A percentile compares a stretch with the other conserved stretches of the same genome.
Conservation (phyloP, 495 filamentous ascomycete genomes). For the Hypoxylon fuscum region DNA sequence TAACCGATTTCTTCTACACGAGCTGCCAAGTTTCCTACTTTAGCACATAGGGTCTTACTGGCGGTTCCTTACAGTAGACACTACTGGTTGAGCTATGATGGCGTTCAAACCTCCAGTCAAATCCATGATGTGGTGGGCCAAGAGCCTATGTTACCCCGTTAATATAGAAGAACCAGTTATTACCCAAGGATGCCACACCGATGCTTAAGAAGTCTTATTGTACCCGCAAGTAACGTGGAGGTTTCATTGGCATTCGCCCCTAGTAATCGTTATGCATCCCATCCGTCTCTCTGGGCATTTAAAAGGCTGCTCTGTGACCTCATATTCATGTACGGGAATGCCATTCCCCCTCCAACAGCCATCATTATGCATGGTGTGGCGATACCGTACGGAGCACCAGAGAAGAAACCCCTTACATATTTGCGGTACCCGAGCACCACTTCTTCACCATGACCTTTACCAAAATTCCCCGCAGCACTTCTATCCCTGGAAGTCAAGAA, state of each 20-base stretch:
- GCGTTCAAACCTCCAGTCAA: slow-evolving; percentile 10
- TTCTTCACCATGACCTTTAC: slow-evolving; percentile 37
- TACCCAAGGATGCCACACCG: slow-evolving; percentile 3
- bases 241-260: slow-evolving; percentile 5
- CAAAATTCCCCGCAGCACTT: slow-evolving; percentile 28
- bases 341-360: slow-evolving; percentile 10
- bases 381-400: slow-evolving; percentile 11
- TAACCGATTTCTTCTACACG: slow-evolving; percentile 17
- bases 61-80: slow-evolving; percentile 7
- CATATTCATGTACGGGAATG: slow-evolving; percentile 32
- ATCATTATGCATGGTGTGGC: slow-evolving; percentile 27
- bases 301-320: slow-evolving; percentile 34
- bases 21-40: slow-evolving; percentile 30
- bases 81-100: slow-evolving; percentile 30
- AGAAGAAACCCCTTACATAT: slow-evolving; percentile 6
- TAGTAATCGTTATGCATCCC: slow-evolving; percentile 6
- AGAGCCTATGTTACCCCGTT: slow-evolving; percentile 21
- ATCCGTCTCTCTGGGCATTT: slow-evolving; percentile 4
- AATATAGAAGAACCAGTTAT: slow-evolving; percentile 4
- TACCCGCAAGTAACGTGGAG: not conserved
- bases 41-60: slow-evolving; percentile 10
- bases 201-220: slow-evolving; percentile 2
- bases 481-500: slow-evolving; percentile 23
- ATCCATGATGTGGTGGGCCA: slow-evolving; percentile 39
- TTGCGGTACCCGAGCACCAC: not conserved